These are phyloP conservation scores for Raphanus raphanistrum DNA, from an alignment of 345 rosid species.

Conservation along the genomic window DNA sequence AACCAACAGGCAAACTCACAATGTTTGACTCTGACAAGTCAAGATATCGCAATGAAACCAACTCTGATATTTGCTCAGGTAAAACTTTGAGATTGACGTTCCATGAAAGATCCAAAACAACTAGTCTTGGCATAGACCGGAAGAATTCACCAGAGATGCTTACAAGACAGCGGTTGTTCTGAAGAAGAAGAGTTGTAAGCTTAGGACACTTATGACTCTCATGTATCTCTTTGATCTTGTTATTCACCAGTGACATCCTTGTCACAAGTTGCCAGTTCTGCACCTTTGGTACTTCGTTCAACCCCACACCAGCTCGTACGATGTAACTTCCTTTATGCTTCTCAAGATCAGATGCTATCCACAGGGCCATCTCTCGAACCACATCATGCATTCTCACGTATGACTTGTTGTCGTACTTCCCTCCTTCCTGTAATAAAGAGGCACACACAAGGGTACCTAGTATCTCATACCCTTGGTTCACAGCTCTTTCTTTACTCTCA, in stretches of 20 bases:
- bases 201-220: constrained; percentile 17
- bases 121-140: constrained; percentile 31
- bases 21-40: not conserved
- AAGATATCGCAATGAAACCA: constrained; percentile 30
- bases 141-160: constrained; percentile 25
- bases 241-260: constrained; percentile 34
- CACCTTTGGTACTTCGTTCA: not conserved
- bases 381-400: constrained; percentile 16
- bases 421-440: constrained; percentile 2
- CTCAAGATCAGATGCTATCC: not conserved
- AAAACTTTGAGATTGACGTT: not conserved
- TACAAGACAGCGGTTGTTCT: not conserved
- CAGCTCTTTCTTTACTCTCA: not conserved
- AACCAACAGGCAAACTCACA: not conserved
- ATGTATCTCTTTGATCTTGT: constrained; percentile 5
- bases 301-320: not conserved
- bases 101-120: constrained; percentile 39
- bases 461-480: constrained; percentile 29
- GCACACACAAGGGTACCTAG: constrained; percentile 23
- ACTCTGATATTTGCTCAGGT: constrained; percentile 18
- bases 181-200: constrained; percentile 37
- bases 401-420: not conserved
- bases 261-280: not conserved
- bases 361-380: constrained; percentile 7
- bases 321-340: not conserved